Evolutionary conservation across 257 asterid genomes (phyloP).

Genomic region (Handroanthus guayacan): DNA sequence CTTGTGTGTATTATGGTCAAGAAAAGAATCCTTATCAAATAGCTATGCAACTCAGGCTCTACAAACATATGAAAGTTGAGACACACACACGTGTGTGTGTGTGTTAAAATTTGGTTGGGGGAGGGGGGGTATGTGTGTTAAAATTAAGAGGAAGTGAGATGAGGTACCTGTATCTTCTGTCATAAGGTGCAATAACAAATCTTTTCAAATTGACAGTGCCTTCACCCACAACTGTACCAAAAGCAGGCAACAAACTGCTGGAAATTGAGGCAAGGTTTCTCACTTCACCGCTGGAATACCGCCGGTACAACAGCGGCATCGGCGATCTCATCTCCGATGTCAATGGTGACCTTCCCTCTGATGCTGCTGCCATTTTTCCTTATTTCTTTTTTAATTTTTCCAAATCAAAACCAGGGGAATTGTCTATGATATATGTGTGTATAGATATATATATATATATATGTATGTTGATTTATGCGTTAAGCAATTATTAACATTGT

Average conservation of each 20-base stretch:
- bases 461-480: not conserved
- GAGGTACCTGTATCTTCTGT: conserved; percentile 76
- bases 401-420: not conserved
- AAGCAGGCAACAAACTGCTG: conserved; percentile 93
- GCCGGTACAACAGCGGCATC: conserved; percentile 58
- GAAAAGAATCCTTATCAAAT: conserved; percentile 11
- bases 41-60: no score
- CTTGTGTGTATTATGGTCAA: not conserved
- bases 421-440: not conserved
- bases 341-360: conserved; percentile 48
- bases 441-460: not conserved
- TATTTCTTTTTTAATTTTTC: not conserved
- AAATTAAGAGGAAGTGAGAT: not conserved
- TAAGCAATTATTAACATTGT: not conserved
- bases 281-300: conserved; percentile 58
- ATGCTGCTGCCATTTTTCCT: conserved; percentile 44
- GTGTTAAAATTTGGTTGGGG: not conserved
- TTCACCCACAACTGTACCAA: conserved; percentile 78
- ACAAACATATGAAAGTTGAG: not conserved
- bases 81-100: not conserved
- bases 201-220: conserved; percentile 48
- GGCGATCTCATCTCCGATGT: conserved; percentile 62
- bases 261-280: conserved; percentile 79
- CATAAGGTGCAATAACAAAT: conserved; percentile 77
- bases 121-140: not conserved